phyloP scores from a whole-genome alignment of 225 moss, liverwort and hornwort species.

The Sphagnum contortum region DNA sequence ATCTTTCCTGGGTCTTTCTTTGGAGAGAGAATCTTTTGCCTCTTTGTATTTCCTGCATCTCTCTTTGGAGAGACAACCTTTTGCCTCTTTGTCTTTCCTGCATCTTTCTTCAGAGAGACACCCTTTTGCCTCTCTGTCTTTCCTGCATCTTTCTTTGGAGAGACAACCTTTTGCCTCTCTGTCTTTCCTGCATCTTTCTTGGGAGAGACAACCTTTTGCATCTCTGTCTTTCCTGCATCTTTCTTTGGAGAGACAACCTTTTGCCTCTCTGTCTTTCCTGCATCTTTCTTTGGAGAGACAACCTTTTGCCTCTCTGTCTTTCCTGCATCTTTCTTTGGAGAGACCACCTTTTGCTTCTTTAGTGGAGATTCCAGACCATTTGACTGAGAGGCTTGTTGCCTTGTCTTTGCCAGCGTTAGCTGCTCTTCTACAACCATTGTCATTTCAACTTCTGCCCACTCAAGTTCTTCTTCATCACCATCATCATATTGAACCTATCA shows the following conservation, averaged over 20 bases:
- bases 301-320: conserved; percentile 33
- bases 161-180: background rate
- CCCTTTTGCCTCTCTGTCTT: background rate
- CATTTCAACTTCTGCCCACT: conserved; percentile 24
- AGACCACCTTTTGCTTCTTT: conserved; percentile 45
- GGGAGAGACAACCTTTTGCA: no score
- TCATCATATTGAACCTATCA: conserved; percentile 28
- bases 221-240: no score
- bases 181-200: no score
- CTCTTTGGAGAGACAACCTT: no score
- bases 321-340: conserved; percentile 29
- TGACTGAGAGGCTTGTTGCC: conserved; percentile 21
- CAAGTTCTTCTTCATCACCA: conserved; percentile 39
- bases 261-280: background rate
- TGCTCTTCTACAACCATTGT: conserved; percentile 23
- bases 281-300: conserved; percentile 1
- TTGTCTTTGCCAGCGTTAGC: conserved; percentile 29
- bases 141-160: background rate
- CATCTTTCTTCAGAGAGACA: no score
- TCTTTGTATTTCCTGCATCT: no score
- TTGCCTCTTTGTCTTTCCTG: no score
- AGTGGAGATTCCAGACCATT: conserved; percentile 21
- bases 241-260: background rate
- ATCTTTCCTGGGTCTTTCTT: no score
- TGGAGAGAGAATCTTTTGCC: no score